Evolutionary conservation across 441 rosid species (phyloP).

Genomic region (Jatropha podagrica): DNA sequence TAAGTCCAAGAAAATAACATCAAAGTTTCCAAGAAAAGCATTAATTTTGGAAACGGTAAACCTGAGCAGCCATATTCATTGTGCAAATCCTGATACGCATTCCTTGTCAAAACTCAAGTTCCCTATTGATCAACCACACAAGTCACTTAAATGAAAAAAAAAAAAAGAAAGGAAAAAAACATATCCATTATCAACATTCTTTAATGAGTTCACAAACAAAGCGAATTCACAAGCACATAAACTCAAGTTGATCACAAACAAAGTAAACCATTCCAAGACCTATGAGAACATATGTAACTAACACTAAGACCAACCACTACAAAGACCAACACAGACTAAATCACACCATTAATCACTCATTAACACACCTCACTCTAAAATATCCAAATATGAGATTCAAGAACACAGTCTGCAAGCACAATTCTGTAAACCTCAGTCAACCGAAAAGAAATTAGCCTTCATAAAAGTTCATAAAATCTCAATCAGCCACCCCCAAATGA

Average conservation of each 20-base stretch:
- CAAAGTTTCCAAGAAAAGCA: background rate
- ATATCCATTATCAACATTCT: background rate
- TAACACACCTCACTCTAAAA: background rate
- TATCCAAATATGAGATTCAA: background rate
- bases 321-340: background rate
- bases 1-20: background rate
- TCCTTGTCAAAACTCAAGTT: slow-evolving; percentile 5
- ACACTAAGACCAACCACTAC: background rate
- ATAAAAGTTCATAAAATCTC: background rate
- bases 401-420: slow-evolving; percentile 8
- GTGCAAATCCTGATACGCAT: background rate
- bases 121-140: background rate
- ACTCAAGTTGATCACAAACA: background rate
- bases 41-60: background rate
- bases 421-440: slow-evolving; percentile 8
- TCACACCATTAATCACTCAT: background rate
- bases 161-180: background rate
- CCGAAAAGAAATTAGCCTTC: slow-evolving; percentile 11
- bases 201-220: background rate
- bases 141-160: background rate
- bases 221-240: background rate
- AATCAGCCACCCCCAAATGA: background rate
- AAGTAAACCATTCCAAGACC: background rate
- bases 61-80: background rate
- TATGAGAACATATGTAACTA: background rate